phyloP scores from a whole-genome alignment of 2,329 filamentous ascomycete species.

The Botrytis medusae region DNA sequence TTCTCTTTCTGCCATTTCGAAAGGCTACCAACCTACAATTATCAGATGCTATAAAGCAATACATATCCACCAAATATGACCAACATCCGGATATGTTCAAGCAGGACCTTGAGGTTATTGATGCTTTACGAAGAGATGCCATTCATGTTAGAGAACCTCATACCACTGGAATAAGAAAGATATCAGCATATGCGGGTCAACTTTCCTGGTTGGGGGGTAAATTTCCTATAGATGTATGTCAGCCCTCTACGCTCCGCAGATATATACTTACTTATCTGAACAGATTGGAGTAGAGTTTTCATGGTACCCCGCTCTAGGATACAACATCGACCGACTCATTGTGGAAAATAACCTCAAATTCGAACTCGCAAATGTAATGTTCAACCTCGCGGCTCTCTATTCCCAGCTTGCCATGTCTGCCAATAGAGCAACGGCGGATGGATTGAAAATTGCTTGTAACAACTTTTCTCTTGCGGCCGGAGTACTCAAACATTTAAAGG shows the following conservation, averaged over 20 bases:
- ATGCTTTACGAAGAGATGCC: slow-evolving; percentile 80
- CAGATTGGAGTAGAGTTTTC: slow-evolving; percentile 92
- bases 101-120: slow-evolving; percentile 82
- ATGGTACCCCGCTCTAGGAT: slow-evolving; percentile 93
- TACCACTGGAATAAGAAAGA: slow-evolving; percentile 77
- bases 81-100: slow-evolving; percentile 97
- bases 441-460: slow-evolving; percentile 82
- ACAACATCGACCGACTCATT: slow-evolving; percentile 75
- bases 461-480: slow-evolving; percentile 89
- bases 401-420: slow-evolving; percentile 84
- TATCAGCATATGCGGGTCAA: slow-evolving; percentile 91
- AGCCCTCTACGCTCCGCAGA: not conserved
- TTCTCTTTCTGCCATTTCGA: slow-evolving; percentile 66
- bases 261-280: slow-evolving; percentile 25
- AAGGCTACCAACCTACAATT: slow-evolving; percentile 78
- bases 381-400: slow-evolving; percentile 90
- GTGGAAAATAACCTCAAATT: slow-evolving; percentile 68
- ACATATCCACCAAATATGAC: slow-evolving; percentile 98
- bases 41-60: slow-evolving; percentile 81
- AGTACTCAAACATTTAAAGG: slow-evolving; percentile 75
- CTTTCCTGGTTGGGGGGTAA: slow-evolving; percentile 91
- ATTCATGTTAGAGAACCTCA: slow-evolving; percentile 87
- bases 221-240: slow-evolving; percentile 84
- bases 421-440: slow-evolving; percentile 75
- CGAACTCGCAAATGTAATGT: slow-evolving; percentile 89